phyloP scores from a whole-genome alignment of 495 filamentous ascomycete genomes.

The Penicillium bovifimosum region DNA sequence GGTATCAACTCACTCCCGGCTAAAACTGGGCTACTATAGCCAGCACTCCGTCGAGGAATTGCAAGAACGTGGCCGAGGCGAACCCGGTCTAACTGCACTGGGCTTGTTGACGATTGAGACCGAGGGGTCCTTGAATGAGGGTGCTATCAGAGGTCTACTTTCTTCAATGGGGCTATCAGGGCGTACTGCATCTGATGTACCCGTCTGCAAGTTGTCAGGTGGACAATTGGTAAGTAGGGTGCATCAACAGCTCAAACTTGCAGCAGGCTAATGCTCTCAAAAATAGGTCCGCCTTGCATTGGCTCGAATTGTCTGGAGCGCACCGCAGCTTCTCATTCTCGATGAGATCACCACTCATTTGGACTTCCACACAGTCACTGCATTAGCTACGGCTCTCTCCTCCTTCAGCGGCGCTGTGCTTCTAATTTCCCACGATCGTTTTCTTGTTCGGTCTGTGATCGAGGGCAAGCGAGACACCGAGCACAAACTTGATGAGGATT shows the following conservation, averaged over 20 bases:
- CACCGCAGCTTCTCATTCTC: constrained; percentile 68
- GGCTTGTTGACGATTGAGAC: constrained; percentile 47
- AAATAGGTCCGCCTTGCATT: constrained; percentile 63
- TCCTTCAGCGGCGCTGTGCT: constrained; percentile 66
- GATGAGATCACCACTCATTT: constrained; percentile 86
- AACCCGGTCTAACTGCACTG: constrained; percentile 56
- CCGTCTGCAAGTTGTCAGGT: constrained; percentile 62
- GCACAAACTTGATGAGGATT: constrained; percentile 43
- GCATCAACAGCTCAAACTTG: background rate
- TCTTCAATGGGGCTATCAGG: constrained; percentile 62
- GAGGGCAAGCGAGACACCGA: constrained; percentile 52
- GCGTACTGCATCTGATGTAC: constrained; percentile 61
- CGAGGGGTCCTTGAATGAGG: constrained; percentile 50
- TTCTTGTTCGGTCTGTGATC: constrained; percentile 61
- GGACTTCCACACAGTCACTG: constrained; percentile 69
- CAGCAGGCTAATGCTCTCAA: background rate
- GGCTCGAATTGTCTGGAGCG: constrained; percentile 58
- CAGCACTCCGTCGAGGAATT: constrained; percentile 70
- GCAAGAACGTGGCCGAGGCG: constrained; percentile 39
- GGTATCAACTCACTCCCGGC: constrained; percentile 55
- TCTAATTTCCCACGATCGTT: constrained; percentile 73
- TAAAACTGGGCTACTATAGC: constrained; percentile 68
- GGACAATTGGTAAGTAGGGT: constrained; percentile 54
- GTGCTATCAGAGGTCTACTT: constrained; percentile 55
- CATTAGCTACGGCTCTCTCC: constrained; percentile 58